A percentile compares a stretch with the other conserved stretches of the same genome.
Evolutionary conservation across 345 rosid species (phyloP).

Genomic region (Angophora floribunda): DNA sequence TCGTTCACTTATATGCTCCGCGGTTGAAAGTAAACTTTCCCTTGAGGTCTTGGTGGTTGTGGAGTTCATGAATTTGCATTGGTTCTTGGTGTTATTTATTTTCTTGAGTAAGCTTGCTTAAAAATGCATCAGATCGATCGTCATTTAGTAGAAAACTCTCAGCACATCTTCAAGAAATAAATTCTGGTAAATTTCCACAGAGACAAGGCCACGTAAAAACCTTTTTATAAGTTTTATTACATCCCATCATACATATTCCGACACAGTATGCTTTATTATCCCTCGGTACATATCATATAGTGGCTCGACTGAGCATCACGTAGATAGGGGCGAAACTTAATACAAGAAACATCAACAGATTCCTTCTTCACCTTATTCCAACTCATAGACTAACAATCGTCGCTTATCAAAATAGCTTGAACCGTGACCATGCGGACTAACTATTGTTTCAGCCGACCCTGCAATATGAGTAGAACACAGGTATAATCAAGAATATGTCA

Average conservation of each 20-base stretch:
- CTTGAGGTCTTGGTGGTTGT: not conserved
- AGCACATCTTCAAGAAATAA: not conserved
- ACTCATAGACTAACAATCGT: not conserved
- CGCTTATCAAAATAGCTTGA: not conserved
- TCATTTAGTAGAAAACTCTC: not conserved
- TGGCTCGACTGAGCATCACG: not conserved
- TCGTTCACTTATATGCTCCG: not conserved
- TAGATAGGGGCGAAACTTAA: not conserved
- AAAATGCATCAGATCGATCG: not conserved
- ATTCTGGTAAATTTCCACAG: not conserved
- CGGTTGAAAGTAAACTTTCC: not conserved
- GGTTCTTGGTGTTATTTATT: not conserved
- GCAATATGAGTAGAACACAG: not conserved
- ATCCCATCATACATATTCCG: not conserved
- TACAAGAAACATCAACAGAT: not conserved
- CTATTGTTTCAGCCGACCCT: not conserved
- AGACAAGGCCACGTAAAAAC: not conserved
- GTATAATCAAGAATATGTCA: not conserved
- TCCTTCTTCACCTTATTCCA: not conserved
- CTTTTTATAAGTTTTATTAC: not conserved
- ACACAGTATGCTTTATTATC: not conserved
- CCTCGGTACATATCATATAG: not conserved
- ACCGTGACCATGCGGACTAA: not conserved
- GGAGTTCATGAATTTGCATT: not conserved
- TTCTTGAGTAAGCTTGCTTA: not conserved